Evolutionary conservation across 768 basidiomycete species (phyloP), one percentile per base, ranked within the genome.

Genomic region (Auriculariales sp.): DNA sequence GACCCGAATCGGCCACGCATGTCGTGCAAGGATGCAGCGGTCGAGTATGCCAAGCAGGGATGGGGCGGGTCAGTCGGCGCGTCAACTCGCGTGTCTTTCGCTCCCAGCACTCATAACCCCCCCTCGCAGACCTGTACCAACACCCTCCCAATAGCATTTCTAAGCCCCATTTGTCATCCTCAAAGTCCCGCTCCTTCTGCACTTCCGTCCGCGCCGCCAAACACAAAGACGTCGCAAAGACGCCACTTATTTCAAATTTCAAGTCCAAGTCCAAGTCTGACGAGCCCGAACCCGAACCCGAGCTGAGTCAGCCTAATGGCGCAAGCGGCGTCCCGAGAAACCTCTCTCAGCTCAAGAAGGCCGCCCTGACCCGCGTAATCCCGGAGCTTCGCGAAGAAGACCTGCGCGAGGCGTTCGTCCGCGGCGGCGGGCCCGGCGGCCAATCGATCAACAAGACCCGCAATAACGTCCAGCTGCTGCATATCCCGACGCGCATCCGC

Each of bases 361-460:
- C 27, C 22, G 39, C 39, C 4, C 22, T 25, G 22, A 11, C 39
- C 12, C 39, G 39, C 17, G 22, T 11, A 9, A 25, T 44, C 22
- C 39, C 39, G 19, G 19, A 7, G 39, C 39, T 44, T 10, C 12
- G 27, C 39, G 39, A 44, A 19, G 39, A 19, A 19, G 39, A 44
- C 39, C 39, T 44, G 4, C 22, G 27, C 17, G 39, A 44, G 39
- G 19, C 19, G 19, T 44, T 44, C 39, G 39, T 44, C 45, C 25
- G 59, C 91, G 89, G 89, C 39, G 81, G 86, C 59, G 92, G 90
- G 15, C 90, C 91, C 53, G 92, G 92, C 27, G 92, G 92, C n/a
- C 92, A 97, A 71, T 91, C 89, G 25, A 81, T 94, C 61, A 94
- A 97, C 71, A 97, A 95, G 69, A 90, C 88, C 52, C 76, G 83